These are phyloP conservation scores for Rosa rugosa DNA, from an alignment of 306 rosid genomes.

Conservation along the genomic window DNA sequence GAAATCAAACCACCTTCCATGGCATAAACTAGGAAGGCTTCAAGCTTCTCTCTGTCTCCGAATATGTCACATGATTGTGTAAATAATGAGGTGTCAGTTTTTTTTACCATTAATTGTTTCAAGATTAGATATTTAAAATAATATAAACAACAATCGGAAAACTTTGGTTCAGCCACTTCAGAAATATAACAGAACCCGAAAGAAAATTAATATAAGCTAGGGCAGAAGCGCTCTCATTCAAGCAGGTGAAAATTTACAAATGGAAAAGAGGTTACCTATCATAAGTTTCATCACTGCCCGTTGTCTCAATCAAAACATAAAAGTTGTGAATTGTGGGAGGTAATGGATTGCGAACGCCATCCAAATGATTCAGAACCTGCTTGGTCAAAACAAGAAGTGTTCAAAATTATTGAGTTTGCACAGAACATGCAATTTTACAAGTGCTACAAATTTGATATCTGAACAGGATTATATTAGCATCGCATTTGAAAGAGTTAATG, in stretches of 20 bases:
- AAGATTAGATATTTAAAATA: not conserved
- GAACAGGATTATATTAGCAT: not conserved
- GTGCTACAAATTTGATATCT: not conserved
- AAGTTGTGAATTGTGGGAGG: slow-evolving; percentile 66
- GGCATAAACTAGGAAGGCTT: slow-evolving; percentile 78
- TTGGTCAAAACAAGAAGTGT: slow-evolving; percentile 27
- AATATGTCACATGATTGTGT: slow-evolving; percentile 14
- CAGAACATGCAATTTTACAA: not conserved
- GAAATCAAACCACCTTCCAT: slow-evolving; percentile 84
- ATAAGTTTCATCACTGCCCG: slow-evolving; percentile 83
- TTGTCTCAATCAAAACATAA: slow-evolving; percentile 88
- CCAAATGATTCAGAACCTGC: slow-evolving; percentile 76
- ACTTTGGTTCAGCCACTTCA: not conserved
- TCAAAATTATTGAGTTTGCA: not conserved
- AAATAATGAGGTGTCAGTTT: not conserved
- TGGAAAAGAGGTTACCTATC: slow-evolving; percentile 54
- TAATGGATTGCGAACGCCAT: slow-evolving; percentile 87
- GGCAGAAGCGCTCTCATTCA: slow-evolving; percentile 15
- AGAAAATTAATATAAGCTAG: slow-evolving; percentile 3
- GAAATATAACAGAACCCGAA: slow-evolving; percentile 5
- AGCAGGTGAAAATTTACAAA: slow-evolving; percentile 8
- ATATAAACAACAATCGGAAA: not conserved
- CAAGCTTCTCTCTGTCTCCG: slow-evolving; percentile 85
- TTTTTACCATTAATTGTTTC: not conserved
- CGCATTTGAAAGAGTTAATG: not conserved